A percentile compares a stretch with the other conserved stretches of the same genome.
These are phyloP conservation scores for Neonectria faginata DNA, from an alignment of 2,329 filamentous ascomycete genomes.

Conservation along the genomic window DNA sequence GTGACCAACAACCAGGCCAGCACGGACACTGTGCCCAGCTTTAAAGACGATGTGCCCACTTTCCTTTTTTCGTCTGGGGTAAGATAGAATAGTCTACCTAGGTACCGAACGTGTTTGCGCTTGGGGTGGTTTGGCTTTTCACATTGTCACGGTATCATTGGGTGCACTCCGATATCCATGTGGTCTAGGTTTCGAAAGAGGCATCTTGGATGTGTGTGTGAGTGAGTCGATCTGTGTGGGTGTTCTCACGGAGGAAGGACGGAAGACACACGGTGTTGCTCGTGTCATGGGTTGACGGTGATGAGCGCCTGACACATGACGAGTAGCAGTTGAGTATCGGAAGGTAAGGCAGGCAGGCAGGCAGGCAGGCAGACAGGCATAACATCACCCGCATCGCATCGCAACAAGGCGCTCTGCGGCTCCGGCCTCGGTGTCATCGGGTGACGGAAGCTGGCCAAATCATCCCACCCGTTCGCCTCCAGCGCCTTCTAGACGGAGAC, in stretches of 20 bases:
- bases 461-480: slow-evolving; percentile 6
- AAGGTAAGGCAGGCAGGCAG: slow-evolving; percentile 18
- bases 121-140: neutral
- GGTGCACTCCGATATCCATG: neutral
- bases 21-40: slow-evolving; percentile 16
- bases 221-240: slow-evolving; percentile 1
- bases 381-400: slow-evolving; percentile 2
- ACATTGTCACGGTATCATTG: neutral
- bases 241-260: slow-evolving; percentile 11
- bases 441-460: slow-evolving; percentile 10
- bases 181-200: slow-evolving; percentile 9
- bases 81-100: neutral
- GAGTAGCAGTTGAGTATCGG: slow-evolving; percentile 13
- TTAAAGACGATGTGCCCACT: slow-evolving; percentile 18
- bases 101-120: neutral
- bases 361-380: neutral
- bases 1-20: slow-evolving; percentile 4
- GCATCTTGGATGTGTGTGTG: slow-evolving; percentile 3
- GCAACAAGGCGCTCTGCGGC: slow-evolving; percentile 2
- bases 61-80: neutral
- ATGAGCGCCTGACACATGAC: slow-evolving; percentile 28
- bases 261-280: slow-evolving; percentile 6
- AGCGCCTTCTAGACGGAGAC: slow-evolving; percentile 7
- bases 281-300: slow-evolving; percentile 22
- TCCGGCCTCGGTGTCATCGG: slow-evolving; percentile 4